A percentile compares a stretch with the other conserved stretches of the same genome.
phyloP scores from a whole-genome alignment of 2,329 filamentous ascomycete species.

The Penicillium vulpinum region DNA sequence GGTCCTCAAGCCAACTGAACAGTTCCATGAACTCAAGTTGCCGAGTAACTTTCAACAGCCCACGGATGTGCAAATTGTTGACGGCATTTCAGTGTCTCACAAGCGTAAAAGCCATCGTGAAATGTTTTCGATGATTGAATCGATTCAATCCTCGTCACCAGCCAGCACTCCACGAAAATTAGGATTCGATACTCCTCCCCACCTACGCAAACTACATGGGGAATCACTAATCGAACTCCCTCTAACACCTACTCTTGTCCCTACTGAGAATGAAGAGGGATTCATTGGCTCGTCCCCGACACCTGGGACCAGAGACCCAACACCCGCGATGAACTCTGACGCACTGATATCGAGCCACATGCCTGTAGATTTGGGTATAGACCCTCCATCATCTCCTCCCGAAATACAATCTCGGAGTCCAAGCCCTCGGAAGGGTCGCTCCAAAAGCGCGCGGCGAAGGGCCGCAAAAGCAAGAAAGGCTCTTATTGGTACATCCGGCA shows the following conservation, averaged over 20 bases:
- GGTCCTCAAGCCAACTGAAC: conserved; percentile 23
- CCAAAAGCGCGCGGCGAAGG: conserved; percentile 13
- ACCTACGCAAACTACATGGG: conserved; percentile 27
- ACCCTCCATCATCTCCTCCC: conserved; percentile 41
- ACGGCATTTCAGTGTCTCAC: conserved; percentile 62
- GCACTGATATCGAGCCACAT: conserved; percentile 4
- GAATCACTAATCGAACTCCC: conserved; percentile 31
- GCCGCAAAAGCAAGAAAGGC: conserved; percentile 17
- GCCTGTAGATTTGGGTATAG: conserved; percentile 10
- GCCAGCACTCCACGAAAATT: conserved; percentile 28
- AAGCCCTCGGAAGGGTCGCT: conserved; percentile 19
- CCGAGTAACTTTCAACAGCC: conserved; percentile 41
- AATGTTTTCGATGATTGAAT: conserved; percentile 66
- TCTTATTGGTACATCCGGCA: conserved; percentile 1
- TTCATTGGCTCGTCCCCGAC: conserved; percentile 56
- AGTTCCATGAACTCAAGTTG: conserved; percentile 32
- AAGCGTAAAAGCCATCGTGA: conserved; percentile 70
- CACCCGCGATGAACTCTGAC: conserved; percentile 29
- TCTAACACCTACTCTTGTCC: conserved; percentile 47
- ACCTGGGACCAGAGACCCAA: conserved; percentile 43
- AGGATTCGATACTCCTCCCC: conserved; percentile 32
- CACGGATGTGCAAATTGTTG: conserved; percentile 65
- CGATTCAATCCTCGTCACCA: conserved; percentile 56
- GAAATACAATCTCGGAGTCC: conserved; percentile 26
- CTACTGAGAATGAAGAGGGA: conserved; percentile 44